phyloP scores from a whole-genome alignment of 2,329 filamentous ascomycete genomes.

The Microascus cirrosus region DNA sequence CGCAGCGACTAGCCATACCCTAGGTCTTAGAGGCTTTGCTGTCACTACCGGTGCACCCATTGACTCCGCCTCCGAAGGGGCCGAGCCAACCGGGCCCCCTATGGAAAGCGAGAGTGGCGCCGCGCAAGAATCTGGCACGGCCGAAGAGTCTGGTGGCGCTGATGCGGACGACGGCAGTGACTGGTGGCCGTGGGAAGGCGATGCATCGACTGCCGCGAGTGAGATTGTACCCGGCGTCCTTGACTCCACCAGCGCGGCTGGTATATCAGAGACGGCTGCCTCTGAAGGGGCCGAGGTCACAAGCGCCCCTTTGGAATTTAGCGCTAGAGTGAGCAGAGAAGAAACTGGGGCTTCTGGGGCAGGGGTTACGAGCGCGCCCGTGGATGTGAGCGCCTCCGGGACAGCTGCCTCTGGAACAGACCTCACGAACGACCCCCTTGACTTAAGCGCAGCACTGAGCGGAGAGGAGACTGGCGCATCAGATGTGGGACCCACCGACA shows the following conservation, averaged over 20 bases:
- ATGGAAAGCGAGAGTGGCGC: too few relatives aligned
- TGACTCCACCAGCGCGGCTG: not conserved
- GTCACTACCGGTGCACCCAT: too few relatives aligned
- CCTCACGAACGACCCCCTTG: not conserved
- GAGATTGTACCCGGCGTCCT: not conserved
- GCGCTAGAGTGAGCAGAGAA: not conserved
- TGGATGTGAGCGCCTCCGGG: not conserved
- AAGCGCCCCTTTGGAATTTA: not conserved
- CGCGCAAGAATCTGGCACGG: too few relatives aligned
- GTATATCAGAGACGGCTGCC: not conserved
- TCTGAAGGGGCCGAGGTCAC: not conserved
- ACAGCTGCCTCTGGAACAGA: not conserved
- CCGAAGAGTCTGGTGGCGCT: too few relatives aligned
- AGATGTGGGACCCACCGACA: too few relatives aligned
- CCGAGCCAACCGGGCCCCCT: too few relatives aligned
- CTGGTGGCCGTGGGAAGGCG: too few relatives aligned
- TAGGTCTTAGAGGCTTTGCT: too few relatives aligned
- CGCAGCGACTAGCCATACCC: too few relatives aligned
- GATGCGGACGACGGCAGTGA: too few relatives aligned
- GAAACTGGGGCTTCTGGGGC: not conserved
- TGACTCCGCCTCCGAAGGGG: too few relatives aligned
- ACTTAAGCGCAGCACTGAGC: not conserved
- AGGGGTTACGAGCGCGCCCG: not conserved
- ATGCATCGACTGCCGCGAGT: not conserved
- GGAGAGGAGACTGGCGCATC: not conserved